Evolutionary conservation across 1,284 basidiomycete genomes (phyloP).

Genomic region (Marasmius fiardii): DNA sequence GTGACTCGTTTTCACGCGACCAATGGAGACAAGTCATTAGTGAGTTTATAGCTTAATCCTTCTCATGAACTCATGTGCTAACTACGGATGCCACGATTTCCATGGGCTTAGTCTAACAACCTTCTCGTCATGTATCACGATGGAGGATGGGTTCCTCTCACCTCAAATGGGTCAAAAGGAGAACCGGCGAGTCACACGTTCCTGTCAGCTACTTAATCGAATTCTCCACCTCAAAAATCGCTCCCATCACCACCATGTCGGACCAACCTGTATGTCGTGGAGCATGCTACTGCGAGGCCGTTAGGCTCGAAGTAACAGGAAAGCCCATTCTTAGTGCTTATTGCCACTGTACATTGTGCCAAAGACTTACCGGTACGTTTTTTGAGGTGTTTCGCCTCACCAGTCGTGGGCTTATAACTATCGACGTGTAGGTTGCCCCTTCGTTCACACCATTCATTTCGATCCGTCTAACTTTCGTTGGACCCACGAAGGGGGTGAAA

Average conservation of each 20-base stretch:
- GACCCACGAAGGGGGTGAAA: slow-evolving; percentile 37
- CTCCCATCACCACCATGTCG: background rate
- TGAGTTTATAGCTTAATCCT: background rate
- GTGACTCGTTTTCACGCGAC: background rate
- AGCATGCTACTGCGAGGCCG: slow-evolving; percentile 51
- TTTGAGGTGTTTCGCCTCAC: no score
- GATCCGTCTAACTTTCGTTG: slow-evolving; percentile 45
- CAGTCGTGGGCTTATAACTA: slow-evolving; percentile 4
- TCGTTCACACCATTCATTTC: slow-evolving; percentile 60
- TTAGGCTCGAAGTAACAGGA: slow-evolving; percentile 42
- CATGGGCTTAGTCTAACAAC: no score
- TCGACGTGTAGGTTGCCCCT: slow-evolving; percentile 44
- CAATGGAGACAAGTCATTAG: background rate
- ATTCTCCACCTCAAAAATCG: background rate
- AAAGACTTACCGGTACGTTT: slow-evolving; percentile 48
- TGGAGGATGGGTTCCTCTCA: no score
- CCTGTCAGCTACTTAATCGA: no score
- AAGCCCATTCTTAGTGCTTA: slow-evolving; percentile 52
- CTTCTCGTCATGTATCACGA: no score
- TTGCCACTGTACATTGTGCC: slow-evolving; percentile 65
- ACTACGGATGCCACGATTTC: background rate
- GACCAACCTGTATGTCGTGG: slow-evolving; percentile 26
- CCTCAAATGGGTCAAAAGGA: no score
- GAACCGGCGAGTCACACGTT: no score
- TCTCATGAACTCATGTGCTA: background rate